These are phyloP conservation scores for Podila epigama DNA, from an alignment of 192 early-diverging fungal genomes.

Conservation along the genomic window DNA sequence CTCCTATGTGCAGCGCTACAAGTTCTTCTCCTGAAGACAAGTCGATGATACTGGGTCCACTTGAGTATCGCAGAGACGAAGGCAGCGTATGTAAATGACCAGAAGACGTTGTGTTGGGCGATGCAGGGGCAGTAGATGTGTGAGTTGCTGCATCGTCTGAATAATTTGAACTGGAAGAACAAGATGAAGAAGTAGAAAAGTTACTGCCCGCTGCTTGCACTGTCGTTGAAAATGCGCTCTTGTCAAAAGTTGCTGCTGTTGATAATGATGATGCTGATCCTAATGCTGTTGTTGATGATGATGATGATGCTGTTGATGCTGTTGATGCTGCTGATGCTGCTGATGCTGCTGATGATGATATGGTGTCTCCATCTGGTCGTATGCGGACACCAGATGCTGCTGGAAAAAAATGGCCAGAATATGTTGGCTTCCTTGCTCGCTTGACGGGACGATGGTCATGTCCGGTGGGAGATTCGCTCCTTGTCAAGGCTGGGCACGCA, in stretches of 20 bases:
- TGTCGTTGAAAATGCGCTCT: too few species aligned
- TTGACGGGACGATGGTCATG: background rate
- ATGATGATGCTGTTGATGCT: background rate
- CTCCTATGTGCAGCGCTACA: constrained; percentile 14
- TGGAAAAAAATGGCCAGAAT: background rate
- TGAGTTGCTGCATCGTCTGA: background rate
- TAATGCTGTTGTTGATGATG: background rate
- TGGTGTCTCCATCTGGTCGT: constrained; percentile 9
- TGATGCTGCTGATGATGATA: background rate
- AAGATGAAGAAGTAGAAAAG: too few species aligned
- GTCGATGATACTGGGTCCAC: constrained; percentile 31
- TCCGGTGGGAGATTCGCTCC: background rate
- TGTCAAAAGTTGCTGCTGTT: background rate
- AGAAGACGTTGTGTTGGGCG: background rate
- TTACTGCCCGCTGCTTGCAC: too few species aligned
- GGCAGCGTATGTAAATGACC: background rate
- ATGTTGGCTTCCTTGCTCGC: background rate
- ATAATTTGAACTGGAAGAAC: background rate
- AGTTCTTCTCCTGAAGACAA: constrained; percentile 39
- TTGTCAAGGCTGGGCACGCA: background rate
- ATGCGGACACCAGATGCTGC: background rate
- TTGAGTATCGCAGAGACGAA: background rate
- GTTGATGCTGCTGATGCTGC: background rate
- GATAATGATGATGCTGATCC: background rate
- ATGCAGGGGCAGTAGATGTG: background rate